Conservation (phyloP, 371 early-diverging fungal genomes). For the Chytridiales sp. region DNA sequence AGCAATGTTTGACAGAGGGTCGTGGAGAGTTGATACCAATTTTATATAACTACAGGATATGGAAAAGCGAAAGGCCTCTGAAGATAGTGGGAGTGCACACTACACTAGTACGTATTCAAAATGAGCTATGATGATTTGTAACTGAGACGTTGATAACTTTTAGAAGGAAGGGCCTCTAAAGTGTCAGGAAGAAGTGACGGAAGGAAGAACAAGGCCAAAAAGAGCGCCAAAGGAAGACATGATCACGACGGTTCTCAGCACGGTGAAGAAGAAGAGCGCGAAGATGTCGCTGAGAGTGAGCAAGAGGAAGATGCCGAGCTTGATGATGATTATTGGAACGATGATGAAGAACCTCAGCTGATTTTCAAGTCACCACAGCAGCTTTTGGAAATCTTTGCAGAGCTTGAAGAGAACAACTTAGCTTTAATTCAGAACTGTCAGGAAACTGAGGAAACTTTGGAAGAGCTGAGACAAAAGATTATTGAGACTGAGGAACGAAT, state of each 20-base stretch:
- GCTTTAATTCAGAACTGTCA: slow-evolving; percentile 56
- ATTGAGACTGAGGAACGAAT: slow-evolving; percentile 45
- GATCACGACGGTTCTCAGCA: background rate
- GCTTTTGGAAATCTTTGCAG: slow-evolving; percentile 50
- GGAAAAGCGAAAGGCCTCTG: too few species aligned
- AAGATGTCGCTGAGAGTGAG: background rate
- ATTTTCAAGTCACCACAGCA: slow-evolving; percentile 50
- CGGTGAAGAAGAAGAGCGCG: background rate
- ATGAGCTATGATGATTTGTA: background rate
- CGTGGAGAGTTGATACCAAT: background rate
- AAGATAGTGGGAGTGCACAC: too few species aligned
- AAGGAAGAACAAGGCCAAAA: slow-evolving; percentile 6
- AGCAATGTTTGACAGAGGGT: background rate
- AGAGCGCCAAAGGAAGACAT: background rate
- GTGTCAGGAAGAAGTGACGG: background rate
- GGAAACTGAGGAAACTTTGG: slow-evolving; percentile 56
- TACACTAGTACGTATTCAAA: too few species aligned
- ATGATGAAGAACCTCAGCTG: slow-evolving; percentile 40
- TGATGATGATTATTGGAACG: slow-evolving; percentile 27
- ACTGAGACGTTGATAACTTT: background rate
- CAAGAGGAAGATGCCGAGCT: slow-evolving; percentile 23
- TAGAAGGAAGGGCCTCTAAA: too few species aligned
- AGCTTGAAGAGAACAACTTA: slow-evolving; percentile 56
- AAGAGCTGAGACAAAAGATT: slow-evolving; percentile 47
- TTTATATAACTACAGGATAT: too few species aligned